phyloP scores from a whole-genome alignment of 352 stramenopile species.

The Peronospora belbahrii region DNA sequence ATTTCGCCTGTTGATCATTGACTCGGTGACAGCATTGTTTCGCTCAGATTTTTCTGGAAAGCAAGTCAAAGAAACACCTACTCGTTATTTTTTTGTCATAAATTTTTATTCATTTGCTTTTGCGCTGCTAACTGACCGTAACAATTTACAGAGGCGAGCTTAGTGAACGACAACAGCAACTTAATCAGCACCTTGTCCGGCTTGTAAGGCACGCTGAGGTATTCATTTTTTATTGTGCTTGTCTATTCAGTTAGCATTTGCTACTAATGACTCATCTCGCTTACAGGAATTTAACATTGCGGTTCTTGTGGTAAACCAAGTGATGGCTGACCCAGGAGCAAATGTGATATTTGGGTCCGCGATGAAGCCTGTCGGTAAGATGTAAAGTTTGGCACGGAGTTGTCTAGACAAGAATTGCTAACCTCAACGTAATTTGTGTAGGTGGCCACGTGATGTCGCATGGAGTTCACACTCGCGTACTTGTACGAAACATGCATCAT shows the following conservation, averaged over 20 bases:
- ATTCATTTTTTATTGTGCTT: not conserved
- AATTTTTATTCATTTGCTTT: not conserved
- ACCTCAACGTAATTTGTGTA: conserved; percentile 7
- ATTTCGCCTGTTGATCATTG: conserved; percentile 84
- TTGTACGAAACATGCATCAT: conserved; percentile 30
- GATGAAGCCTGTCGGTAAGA: conserved; percentile 77
- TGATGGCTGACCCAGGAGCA: conserved; percentile 82
- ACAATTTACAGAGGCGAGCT: conserved; percentile 32
- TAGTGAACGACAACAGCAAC: conserved; percentile 80
- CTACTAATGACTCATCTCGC: not conserved
- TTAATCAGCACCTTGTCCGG: conserved; percentile 85
- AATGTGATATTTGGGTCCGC: conserved; percentile 78
- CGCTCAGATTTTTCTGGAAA: conserved; percentile 83
- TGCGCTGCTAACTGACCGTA: not conserved
- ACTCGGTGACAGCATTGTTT: conserved; percentile 88
- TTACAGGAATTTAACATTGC: conserved; percentile 91
- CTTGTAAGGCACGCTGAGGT: conserved; percentile 77
- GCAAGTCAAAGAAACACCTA: conserved; percentile 14
- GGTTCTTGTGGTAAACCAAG: conserved; percentile 88
- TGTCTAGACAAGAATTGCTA: not conserved
- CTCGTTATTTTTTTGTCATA: not conserved
- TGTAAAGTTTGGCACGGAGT: not conserved
- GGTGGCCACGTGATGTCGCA: conserved; percentile 93
- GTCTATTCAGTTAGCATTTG: too few species aligned
- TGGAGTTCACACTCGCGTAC: conserved; percentile 93